Evolutionary conservation across 345 rosid genomes (phyloP).

Genomic region (Erucastrum elatum): DNA sequence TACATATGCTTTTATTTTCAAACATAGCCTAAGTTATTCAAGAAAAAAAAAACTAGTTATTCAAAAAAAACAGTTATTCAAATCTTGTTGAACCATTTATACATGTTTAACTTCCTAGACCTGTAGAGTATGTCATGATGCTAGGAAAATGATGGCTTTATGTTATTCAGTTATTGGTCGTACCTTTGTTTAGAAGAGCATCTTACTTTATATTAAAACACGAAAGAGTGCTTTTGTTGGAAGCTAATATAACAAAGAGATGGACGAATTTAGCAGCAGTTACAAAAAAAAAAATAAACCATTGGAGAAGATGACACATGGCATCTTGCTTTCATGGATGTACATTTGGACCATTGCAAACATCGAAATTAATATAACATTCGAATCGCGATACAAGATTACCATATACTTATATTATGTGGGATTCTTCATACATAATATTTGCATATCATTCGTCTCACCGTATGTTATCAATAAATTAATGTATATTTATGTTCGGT

Average conservation of each 20-base stretch:
- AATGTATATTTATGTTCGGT: slow-evolving; percentile 14
- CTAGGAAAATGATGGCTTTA: too few relatives aligned
- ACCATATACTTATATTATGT: neutral
- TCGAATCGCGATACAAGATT: neutral
- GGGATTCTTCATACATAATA: neutral
- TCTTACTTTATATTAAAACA: too few relatives aligned
- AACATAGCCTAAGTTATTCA: slow-evolving; percentile 16
- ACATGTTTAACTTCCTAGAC: too few relatives aligned
- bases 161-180: too few relatives aligned
- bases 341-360: slow-evolving; percentile 6
- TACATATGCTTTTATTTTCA: neutral
- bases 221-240: too few relatives aligned
- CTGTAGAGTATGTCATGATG: too few relatives aligned
- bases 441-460: slow-evolving; percentile 3
- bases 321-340: neutral
- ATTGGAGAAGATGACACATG: neutral
- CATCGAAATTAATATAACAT: neutral
- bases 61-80: too few relatives aligned
- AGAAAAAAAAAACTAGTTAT: too few relatives aligned
- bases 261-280: too few relatives aligned
- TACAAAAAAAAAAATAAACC: neutral
- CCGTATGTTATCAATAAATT: slow-evolving; percentile 4
- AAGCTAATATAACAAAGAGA: too few relatives aligned
- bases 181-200: too few relatives aligned
- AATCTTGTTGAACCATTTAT: too few relatives aligned